Conservation (phyloP, 208 protist genomes). For the Acanthamoeba royreba region DNA sequence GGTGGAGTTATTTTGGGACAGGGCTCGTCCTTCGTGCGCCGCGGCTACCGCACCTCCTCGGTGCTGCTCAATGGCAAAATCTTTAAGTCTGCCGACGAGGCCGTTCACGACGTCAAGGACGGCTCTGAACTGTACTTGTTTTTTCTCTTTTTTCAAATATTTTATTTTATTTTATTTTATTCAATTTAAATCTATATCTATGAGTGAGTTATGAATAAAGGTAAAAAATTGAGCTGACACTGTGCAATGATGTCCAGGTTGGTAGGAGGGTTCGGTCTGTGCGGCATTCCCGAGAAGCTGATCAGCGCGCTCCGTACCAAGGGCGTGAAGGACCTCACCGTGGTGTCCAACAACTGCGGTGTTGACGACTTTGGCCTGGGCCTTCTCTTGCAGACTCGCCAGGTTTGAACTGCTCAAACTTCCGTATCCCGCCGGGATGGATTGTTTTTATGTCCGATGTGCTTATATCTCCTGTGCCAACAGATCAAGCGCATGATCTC, state of each 20-base stretch:
- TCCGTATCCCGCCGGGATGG: conserved; percentile 8
- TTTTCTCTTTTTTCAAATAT: neutral
- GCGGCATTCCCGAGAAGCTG: conserved; percentile 91
- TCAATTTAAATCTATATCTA: neutral
- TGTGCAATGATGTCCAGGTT: neutral
- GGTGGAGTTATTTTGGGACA: too few relatives aligned
- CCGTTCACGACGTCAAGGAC: conserved; percentile 14
- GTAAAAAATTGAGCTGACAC: neutral
- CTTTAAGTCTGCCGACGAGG: neutral
- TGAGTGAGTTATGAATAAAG: neutral
- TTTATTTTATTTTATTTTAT: neutral
- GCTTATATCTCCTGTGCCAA: neutral
- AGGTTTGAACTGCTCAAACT: conserved; percentile 25
- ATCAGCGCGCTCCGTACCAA: conserved; percentile 86
- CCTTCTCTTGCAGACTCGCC: conserved; percentile 89
- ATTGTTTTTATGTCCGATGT: neutral
- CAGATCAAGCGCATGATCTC: conserved; percentile 86
- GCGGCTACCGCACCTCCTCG: neutral
- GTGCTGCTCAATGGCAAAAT: neutral
- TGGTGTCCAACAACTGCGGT: conserved; percentile 93
- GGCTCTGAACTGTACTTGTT: neutral
- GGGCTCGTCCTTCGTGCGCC: too few relatives aligned
- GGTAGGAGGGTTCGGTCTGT: conserved; percentile 92
- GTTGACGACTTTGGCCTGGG: conserved; percentile 93
- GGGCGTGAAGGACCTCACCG: conserved; percentile 89